phyloP scores from a whole-genome alignment of 2,329 filamentous ascomycete species.

The Sarocladium brachiariae region DNA sequence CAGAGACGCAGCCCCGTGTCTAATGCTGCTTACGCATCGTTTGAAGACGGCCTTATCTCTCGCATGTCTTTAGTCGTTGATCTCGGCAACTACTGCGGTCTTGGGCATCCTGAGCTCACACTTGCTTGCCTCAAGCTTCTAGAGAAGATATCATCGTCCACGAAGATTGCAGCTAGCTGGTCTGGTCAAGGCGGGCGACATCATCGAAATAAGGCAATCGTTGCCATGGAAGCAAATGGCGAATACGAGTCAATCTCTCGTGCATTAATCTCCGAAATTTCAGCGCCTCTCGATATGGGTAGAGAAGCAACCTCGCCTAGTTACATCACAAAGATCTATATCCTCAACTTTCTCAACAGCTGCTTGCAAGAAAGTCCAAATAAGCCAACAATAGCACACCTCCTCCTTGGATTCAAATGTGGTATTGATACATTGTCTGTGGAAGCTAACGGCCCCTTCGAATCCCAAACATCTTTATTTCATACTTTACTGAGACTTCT shows the following conservation, averaged over 20 bases:
- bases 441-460: constrained; percentile 63
- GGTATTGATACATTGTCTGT: constrained; percentile 63
- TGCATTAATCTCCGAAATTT: constrained; percentile 63
- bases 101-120: constrained; percentile 73
- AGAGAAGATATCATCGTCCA: constrained; percentile 78
- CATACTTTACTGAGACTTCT: constrained; percentile 72
- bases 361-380: constrained; percentile 70
- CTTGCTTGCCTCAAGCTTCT: constrained; percentile 75
- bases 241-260: constrained; percentile 74
- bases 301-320: constrained; percentile 61
- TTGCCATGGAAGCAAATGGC: constrained; percentile 76
- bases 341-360: constrained; percentile 78
- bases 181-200: constrained; percentile 52
- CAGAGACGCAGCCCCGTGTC: constrained; percentile 56
- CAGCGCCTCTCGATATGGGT: constrained; percentile 64
- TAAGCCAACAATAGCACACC: constrained; percentile 80
- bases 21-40: constrained; percentile 67
- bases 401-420: constrained; percentile 82
- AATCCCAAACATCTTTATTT: constrained; percentile 67
- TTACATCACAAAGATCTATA: constrained; percentile 75
- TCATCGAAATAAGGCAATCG: constrained; percentile 76
- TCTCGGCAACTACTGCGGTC: constrained; percentile 78
- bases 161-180: constrained; percentile 68
- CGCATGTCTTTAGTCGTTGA: constrained; percentile 74
- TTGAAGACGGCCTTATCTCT: constrained; percentile 85